A percentile compares a stretch with the other conserved stretches of the same genome.
Conservation (phyloP, 345 rosid species). For the Citrus medica region DNA sequence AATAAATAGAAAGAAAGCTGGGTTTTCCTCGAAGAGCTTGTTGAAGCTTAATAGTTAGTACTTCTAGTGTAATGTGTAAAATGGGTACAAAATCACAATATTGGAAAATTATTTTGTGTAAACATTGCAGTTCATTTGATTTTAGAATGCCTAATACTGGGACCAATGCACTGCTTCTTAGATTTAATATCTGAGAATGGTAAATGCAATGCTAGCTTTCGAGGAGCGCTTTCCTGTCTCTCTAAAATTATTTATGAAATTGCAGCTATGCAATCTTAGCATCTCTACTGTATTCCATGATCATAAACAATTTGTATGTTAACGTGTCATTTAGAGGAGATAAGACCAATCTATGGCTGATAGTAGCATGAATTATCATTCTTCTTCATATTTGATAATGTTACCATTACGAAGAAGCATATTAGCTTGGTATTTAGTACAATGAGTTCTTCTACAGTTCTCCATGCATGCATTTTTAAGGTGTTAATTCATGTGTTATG, state of each 20-base stretch:
- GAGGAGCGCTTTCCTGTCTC: not conserved
- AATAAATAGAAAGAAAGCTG: not conserved
- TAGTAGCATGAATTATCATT: not conserved
- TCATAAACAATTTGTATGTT: not conserved
- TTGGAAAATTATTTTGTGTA: not conserved
- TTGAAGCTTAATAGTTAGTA: not conserved
- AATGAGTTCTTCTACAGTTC: not conserved
- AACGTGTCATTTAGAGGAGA: not conserved
- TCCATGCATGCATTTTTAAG: not conserved
- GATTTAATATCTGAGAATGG: not conserved
- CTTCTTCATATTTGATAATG: not conserved
- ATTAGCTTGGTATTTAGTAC: not conserved
- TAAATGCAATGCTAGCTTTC: not conserved
- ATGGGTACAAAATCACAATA: not conserved
- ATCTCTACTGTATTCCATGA: not conserved
- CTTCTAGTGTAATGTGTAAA: not conserved
- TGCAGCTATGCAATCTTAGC: not conserved
- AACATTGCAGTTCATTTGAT: not conserved
- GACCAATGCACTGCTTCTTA: not conserved
- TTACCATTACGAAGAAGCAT: not conserved
- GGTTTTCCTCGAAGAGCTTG: not conserved
- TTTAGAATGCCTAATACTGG: not conserved
- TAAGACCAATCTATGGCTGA: not conserved
- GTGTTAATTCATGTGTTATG: not conserved
- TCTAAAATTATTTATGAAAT: not conserved